phyloP scores from a whole-genome alignment of 345 rosid genomes.

The Syzygium jambos region DNA sequence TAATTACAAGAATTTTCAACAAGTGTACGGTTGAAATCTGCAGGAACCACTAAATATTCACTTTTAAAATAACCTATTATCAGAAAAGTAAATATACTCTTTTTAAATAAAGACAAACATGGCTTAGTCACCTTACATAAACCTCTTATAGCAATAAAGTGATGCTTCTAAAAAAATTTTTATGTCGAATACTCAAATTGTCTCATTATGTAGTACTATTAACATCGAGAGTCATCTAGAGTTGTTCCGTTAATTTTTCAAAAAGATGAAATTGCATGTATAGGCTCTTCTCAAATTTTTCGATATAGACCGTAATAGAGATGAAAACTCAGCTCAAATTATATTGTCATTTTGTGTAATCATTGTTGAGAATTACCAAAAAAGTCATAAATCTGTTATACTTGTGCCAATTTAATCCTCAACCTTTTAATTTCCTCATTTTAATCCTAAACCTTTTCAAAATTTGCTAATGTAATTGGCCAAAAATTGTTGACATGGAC shows the following conservation, averaged over 20 bases:
- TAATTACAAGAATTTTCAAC: too few relatives aligned
- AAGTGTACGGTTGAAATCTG: too few relatives aligned
- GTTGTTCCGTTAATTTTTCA: background rate
- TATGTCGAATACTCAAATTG: background rate
- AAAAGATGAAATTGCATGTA: background rate
- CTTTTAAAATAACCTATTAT: background rate
- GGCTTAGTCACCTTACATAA: background rate
- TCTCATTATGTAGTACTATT: background rate
- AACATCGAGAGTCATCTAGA: background rate
- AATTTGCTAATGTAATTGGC: too few relatives aligned
- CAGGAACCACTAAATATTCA: too few relatives aligned
- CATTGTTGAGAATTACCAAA: too few relatives aligned
- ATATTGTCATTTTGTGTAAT: background rate
- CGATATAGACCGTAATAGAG: fast-evolving
- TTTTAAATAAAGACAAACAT: background rate
- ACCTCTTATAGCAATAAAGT: background rate
- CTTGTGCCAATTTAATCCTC: too few relatives aligned
- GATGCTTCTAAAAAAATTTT: background rate
- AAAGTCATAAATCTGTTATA: too few relatives aligned
- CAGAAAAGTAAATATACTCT: background rate
- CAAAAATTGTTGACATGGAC: too few relatives aligned
- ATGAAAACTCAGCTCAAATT: background rate
- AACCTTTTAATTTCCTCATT: too few relatives aligned
- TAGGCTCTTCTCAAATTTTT: background rate
- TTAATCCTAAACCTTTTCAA: too few relatives aligned